phyloP scores from a whole-genome alignment of 164 flowering plant genomes.

The Cinnamomum micranthum region DNA sequence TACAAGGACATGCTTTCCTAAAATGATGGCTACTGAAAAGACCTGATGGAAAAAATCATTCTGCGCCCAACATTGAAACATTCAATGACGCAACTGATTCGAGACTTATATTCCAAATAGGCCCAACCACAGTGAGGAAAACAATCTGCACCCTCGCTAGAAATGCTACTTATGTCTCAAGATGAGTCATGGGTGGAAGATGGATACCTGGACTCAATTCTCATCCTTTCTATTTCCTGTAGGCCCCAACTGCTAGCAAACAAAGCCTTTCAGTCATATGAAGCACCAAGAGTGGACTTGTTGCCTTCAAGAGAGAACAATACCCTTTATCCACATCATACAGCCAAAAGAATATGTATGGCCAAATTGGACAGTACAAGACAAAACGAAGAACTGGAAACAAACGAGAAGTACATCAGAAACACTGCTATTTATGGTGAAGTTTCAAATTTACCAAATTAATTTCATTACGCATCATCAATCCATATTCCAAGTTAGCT shows the following conservation, averaged over 20 bases:
- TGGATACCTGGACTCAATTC: conserved; percentile 69
- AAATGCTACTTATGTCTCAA: conserved; percentile 1
- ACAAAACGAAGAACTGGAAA: too few species aligned
- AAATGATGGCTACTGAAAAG: background rate
- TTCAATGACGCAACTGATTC: too few species aligned
- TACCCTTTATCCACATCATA: background rate
- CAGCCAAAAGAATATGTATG: background rate
- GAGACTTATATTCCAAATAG: background rate
- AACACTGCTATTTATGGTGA: too few species aligned
- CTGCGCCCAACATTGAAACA: background rate
- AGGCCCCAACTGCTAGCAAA: conserved; percentile 69
- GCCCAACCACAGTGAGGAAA: background rate
- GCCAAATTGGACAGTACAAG: background rate
- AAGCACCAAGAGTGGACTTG: conserved; percentile 54
- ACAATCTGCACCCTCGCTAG: background rate
- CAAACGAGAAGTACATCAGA: too few species aligned
- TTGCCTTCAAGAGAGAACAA: conserved; percentile 27
- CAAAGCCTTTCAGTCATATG: conserved; percentile 62
- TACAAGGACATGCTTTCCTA: background rate
- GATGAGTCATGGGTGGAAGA: conserved; percentile 29
- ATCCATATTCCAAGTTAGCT: too few species aligned
- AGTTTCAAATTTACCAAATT: too few species aligned
- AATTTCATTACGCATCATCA: too few species aligned
- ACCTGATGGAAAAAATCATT: background rate
- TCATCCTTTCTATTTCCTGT: conserved; percentile 79